Base-by-base conservation (phyloP, 2,329 filamentous ascomycete genomes). In the Chrysoporthe austroafricana region DNA sequence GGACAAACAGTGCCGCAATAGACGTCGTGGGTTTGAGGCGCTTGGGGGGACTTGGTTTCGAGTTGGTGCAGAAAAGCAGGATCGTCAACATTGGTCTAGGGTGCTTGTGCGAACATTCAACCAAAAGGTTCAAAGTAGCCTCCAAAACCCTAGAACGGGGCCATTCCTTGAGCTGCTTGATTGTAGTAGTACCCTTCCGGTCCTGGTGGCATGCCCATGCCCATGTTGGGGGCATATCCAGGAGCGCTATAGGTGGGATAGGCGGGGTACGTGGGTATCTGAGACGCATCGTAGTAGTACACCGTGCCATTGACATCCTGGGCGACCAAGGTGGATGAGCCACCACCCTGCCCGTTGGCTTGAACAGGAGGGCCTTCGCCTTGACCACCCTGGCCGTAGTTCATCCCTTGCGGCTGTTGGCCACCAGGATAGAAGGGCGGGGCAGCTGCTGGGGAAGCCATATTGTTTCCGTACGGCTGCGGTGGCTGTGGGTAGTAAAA, bases 231-330 rank as follows among this genome's bases (percentile, higher is more conserved):
- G 11, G 70, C 73, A 36, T 67, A 71, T 0, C 65, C 66, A 50
- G 83, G 77, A 7, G 83, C 75, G 66, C 83, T 81, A 70, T 85
- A 86, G 0, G 79, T 67, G 42, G 82, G 80, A 71, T 86, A 87
- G 26, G 77, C 73, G 61, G 81, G 76, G 71, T 87, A 81, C 0
- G 85, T 80, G 36, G 87, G 82, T 60, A 94, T 81, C 75, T 94
- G 90, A n/a, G 89, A 85, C 8, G 92, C 86, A 75, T 97, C 92
- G 74, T 94, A 94, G 77, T 97, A 99, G 78, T 97, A 98, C 0
- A 97, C 94, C 86, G 96, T 98, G 70, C 96, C 96, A 73, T 97
- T 97, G 71, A 90, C 90, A 81, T 98, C 95, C 77, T 97, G 94
- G 0, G 93, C 93, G 60, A 91, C 86, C 54, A 88, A 77, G 71